phyloP scores from a whole-genome alignment of 306 rosid genomes.

The Sophora flavescens region DNA sequence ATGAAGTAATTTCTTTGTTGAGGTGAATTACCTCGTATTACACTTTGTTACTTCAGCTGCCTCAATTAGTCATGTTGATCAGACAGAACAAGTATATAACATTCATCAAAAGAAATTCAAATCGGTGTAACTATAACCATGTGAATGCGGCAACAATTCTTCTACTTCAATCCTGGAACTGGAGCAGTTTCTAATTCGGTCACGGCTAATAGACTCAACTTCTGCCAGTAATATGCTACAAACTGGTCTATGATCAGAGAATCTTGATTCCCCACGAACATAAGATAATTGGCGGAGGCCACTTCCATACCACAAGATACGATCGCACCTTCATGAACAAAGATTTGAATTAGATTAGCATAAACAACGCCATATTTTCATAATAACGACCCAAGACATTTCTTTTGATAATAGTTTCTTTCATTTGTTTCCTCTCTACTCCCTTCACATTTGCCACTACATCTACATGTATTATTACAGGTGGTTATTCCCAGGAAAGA shows the following conservation, averaged over 20 bases:
- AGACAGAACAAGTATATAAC: conserved; percentile 29
- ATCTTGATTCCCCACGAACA: conserved; percentile 93
- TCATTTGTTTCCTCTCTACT: background rate
- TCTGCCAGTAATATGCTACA: conserved; percentile 81
- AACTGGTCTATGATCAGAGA: conserved; percentile 98
- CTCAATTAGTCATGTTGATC: conserved; percentile 42
- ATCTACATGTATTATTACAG: background rate
- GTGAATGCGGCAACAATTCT: conserved; percentile 80
- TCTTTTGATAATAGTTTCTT: conserved; percentile 4
- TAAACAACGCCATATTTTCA: conserved; percentile 18
- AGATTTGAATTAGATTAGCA: conserved; percentile 31
- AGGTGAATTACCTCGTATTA: conserved; percentile 53
- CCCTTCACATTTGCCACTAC: background rate
- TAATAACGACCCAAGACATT: background rate
- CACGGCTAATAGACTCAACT: conserved; percentile 77
- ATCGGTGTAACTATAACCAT: conserved; percentile 62
- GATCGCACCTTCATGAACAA: conserved; percentile 87
- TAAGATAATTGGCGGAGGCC: conserved; percentile 88
- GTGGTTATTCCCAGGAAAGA: conserved; percentile 21
- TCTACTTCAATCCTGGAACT: conserved; percentile 93
- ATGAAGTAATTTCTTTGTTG: conserved; percentile 19
- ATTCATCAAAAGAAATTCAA: conserved; percentile 66
- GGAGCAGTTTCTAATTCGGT: conserved; percentile 77
- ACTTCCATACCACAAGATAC: conserved; percentile 91
- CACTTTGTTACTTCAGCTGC: conserved; percentile 43